A percentile compares a stretch with the other conserved stretches of the same genome.
These are phyloP conservation scores for Gaeumannomyces sp. DNA, from an alignment of 2,329 filamentous ascomycete species.

Conservation along the genomic window DNA sequence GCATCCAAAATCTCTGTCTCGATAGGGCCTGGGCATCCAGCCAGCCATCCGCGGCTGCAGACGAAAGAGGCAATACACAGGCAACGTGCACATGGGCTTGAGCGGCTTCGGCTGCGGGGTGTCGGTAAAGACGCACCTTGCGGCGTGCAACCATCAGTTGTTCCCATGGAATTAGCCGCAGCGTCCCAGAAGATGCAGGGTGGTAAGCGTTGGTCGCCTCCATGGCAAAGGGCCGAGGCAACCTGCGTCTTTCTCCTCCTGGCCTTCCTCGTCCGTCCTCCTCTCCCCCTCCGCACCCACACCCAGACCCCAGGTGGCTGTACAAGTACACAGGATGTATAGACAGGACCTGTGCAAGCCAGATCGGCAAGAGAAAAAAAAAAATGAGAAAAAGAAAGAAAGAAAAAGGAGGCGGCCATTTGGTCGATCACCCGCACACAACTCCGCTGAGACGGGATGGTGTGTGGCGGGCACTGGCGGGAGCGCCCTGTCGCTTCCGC, in stretches of 20 bases:
- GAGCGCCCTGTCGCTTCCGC: too few relatives aligned
- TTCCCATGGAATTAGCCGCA: too few relatives aligned
- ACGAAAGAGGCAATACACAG: not conserved
- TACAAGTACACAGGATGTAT: not conserved
- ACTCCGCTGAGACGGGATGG: not conserved
- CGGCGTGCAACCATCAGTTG: too few relatives aligned
- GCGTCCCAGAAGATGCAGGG: too few relatives aligned
- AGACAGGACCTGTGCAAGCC: not conserved
- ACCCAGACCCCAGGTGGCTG: not conserved
- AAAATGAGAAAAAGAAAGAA: not conserved
- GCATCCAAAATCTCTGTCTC: not conserved
- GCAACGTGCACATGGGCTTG: too few relatives aligned
- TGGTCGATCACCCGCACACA: not conserved
- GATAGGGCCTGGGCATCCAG: too few relatives aligned
- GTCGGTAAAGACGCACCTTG: too few relatives aligned
- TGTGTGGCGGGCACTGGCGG: too few relatives aligned
- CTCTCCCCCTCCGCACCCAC: not conserved
- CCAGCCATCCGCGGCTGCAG: too few relatives aligned
- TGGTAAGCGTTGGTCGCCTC: not conserved
- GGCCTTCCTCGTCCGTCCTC: not conserved
- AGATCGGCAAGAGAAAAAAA: not conserved
- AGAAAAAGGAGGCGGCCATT: not conserved
- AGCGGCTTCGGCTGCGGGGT: too few relatives aligned
- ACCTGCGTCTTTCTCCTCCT: not conserved
- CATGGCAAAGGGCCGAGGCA: too few relatives aligned